Base-by-base conservation (phyloP, 1,284 basidiomycete species). In the Mycena sp. region DNA sequence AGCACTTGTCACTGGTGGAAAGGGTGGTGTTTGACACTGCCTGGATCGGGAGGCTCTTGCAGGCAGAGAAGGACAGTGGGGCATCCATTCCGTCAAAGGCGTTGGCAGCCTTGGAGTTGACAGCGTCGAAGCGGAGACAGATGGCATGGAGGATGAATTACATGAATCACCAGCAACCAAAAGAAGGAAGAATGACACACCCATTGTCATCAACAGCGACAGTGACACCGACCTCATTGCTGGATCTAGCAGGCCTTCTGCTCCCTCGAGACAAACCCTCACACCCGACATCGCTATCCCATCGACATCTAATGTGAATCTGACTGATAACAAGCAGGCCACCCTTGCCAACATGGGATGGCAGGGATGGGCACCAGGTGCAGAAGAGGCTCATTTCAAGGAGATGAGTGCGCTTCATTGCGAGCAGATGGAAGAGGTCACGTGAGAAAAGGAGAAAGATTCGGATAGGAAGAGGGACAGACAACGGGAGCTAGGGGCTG, bases 1-100 rank as follows among this genome's bases (percentile, higher is more conserved):
- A 59, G 35, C 38, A 43, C 40, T 62, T 67, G 63, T n/a, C 2
- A 21, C 44, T 48, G 0, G 29, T 6, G 1, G 59, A 67, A 25
- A 28, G 59, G 12, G n/a, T 29, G 14, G 41, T 52, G 5, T 64
- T 64, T 35, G 37, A 58, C 3, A 19, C 21, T 4, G 52, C 56
- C 19, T 67, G 63, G 66, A 21, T 67, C 6, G 43, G 63, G 5
- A 28, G 46, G 40, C 46, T 67, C 16, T 57, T 67, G 10, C 26
- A 38, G 23, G 45, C 25, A 10, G 63, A 55, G 7, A 41, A 41
- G 32, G 40, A 59, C n/a, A 25, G 21, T 25, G 55, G 59, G 5
- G 59, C 58, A 7, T 46, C 12, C 16, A 32, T 52, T 3, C 40
- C 51, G 37, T 6, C 12, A 40, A n/a, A n/a, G n/a, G n/a, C n/a